Evolutionary conservation across 108 stramenopile genomes (phyloP), one percentile per base, ranked within the genome.

Genomic region (Skeletonema potamos): DNA sequence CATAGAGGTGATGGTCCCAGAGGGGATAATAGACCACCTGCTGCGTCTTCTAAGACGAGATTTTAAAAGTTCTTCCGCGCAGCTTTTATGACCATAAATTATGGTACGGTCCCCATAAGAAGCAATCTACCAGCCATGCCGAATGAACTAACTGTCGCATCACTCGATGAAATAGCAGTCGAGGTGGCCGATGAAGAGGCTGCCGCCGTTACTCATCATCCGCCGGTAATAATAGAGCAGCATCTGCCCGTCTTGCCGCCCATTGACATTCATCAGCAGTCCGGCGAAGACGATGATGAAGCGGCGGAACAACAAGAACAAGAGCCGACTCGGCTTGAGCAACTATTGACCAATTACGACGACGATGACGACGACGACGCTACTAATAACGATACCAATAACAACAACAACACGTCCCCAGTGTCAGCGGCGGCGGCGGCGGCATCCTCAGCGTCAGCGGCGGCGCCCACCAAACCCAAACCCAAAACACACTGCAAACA

Each of bases 111-210:
- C n/a, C n/a, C n/a, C n/a, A n/a, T n/a, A n/a, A n/a, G n/a, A n/a
- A n/a, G n/a, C n/a, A n/a, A n/a, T n/a, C 7, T 39, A 39, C 15
- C 34, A 4, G 6, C 34, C 15, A 41, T 41, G 39, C 39, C 39
- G 4, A 41, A 41, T 13, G 15, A 41, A 41, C 15, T 41, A 3
- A 41, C 13, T 15, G 2, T 41, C 39, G 2, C 39, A 3, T 15
- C 39, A n/a, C n/a, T 51, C 8, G 48, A 51, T 17, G 48, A 51
- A 51, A 51, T 51, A 51, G 48, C 48, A 15, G 48, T 51, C 20
- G 48, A 20, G 8, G 48, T 51, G 48, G 48, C 48, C 48, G 48
- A 51, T 22, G 48, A 51, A 51, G 48, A 51, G 48, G 48, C 43
- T 44, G 43, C 46, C 37, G 37, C 39, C 4, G 39, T n/a, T n/a